Conservation (phyloP, 2,329 filamentous ascomycete species). For the Aspergillus bombycis region DNA sequence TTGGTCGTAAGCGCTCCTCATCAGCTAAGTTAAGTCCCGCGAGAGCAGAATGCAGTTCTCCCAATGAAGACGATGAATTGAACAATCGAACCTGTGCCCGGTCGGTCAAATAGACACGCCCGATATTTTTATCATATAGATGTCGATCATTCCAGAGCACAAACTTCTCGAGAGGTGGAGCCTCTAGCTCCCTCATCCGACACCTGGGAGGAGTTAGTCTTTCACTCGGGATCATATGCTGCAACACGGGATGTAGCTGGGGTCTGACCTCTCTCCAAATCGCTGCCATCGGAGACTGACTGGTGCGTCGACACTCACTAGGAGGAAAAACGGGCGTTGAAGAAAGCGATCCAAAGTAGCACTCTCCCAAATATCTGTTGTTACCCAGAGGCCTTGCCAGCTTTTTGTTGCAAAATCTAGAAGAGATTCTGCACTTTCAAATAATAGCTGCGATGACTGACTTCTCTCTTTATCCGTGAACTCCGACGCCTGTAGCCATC, state of each 20-base stretch:
- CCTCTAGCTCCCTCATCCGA: slow-evolving; percentile 48
- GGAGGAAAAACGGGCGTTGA: slow-evolving; percentile 86
- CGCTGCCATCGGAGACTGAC: slow-evolving; percentile 81
- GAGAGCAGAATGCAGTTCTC: slow-evolving; percentile 73
- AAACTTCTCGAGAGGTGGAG: slow-evolving; percentile 62
- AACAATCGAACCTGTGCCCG: slow-evolving; percentile 82
- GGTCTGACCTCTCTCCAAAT: slow-evolving; percentile 64
- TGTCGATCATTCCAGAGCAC: slow-evolving; percentile 70
- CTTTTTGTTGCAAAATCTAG: slow-evolving; percentile 82
- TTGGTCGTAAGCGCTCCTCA: slow-evolving; percentile 77
- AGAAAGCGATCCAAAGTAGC: slow-evolving; percentile 72
- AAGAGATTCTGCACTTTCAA: slow-evolving; percentile 67
- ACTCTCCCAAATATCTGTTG: slow-evolving; percentile 77
- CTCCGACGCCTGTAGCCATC: slow-evolving; percentile 31
- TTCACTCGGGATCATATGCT: background rate
- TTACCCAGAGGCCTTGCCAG: slow-evolving; percentile 86
- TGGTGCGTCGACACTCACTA: slow-evolving; percentile 89
- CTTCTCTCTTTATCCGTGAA: slow-evolving; percentile 20
- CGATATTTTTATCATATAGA: slow-evolving; percentile 67
- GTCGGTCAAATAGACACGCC: slow-evolving; percentile 76
- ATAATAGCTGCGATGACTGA: slow-evolving; percentile 42
- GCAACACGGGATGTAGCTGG: background rate
- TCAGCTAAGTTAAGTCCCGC: slow-evolving; percentile 75
- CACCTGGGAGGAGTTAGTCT: slow-evolving; percentile 44
- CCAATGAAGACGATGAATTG: slow-evolving; percentile 75